Base-by-base conservation (phyloP, 2,329 filamentous ascomycete species). In the Stemphylium vesicarium region DNA sequence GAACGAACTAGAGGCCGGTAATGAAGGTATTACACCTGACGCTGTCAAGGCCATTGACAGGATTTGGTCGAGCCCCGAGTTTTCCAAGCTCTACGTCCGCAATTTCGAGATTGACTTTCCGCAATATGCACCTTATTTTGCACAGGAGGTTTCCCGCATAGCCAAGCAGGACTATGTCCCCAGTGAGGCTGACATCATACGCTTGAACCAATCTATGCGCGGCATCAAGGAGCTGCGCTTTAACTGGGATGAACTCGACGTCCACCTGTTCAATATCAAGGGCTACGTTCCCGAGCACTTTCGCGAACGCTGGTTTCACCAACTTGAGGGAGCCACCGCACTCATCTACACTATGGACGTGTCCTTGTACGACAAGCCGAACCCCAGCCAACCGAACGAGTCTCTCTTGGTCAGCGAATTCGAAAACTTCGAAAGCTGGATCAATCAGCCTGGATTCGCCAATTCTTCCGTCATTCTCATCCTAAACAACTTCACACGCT, bases 41-140 rank as follows among this genome's bases (percentile, higher is more conserved):
- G 70, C 68, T 15, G 68, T 68, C 18, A 59, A 63, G 32, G 70
- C 72, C 5, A 56, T 73, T 16, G 45, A 57, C 26, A 60, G 57
- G 15, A 59, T 75, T 46, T 75, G 72, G 72, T 22, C 62, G 13
- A 69, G 70, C 42, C 49, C 61, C 6, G 52, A 66, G 13, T 75
- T 75, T 57, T 70, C 69, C n/a, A 64, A 64, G 9, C 50, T 74
- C 20, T 75, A 67, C 44, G 56, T 71, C 32, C 63, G 66, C 24
- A 75, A 75, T 45, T 72, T 74, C 18, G 72, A 75, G 50, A 75
- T 75, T 44, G 70, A 69, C 24, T 75, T 75, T 41, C 72, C 72
- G 1, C 72, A 72, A 42, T 73, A 72, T 33, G 62, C 72, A 3
- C 55, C 69, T 1, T 75, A 75, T 50, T 75, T 69, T 45, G 71